Evolutionary conservation across 345 rosid species (phyloP).

Genomic region (Gossypium anomalum): DNA sequence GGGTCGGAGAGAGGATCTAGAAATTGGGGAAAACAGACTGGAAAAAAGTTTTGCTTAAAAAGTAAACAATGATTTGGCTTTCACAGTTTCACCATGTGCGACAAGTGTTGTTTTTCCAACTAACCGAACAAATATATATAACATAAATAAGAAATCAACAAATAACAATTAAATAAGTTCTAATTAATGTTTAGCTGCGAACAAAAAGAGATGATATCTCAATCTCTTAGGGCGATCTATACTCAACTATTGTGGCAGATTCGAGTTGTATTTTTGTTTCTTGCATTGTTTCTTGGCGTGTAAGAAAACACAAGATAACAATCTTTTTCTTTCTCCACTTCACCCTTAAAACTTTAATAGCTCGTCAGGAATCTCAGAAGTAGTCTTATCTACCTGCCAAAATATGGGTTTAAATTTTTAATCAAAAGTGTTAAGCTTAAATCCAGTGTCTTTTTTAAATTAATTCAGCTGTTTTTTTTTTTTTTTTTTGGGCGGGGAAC

Average conservation of each 20-base stretch:
- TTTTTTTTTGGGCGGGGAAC: too few relatives aligned
- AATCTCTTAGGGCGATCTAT: background rate
- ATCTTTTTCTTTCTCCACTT: background rate
- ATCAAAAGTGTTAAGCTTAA: background rate
- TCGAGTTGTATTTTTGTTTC: background rate
- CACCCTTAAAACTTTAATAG: background rate
- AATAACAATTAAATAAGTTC: too few relatives aligned
- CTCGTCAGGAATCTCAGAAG: slow-evolving; percentile 2
- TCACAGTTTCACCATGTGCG: background rate
- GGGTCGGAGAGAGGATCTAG: background rate
- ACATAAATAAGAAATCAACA: too few relatives aligned
- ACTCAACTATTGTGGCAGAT: background rate
- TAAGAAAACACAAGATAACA: background rate
- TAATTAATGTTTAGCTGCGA: too few relatives aligned
- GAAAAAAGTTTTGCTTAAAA: background rate
- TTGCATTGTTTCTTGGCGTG: slow-evolving; percentile 5
- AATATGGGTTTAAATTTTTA: background rate
- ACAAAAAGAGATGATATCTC: background rate
- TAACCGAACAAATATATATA: background rate
- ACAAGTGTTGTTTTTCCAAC: background rate
- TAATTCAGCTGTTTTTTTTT: too few relatives aligned
- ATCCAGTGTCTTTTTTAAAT: too few relatives aligned
- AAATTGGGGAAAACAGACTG: background rate
- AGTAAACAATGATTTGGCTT: slow-evolving; percentile 1
- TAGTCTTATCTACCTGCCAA: slow-evolving; percentile 3